phyloP scores from a whole-genome alignment of 2,329 filamentous ascomycete species.

The Sporothrix brasiliensis region DNA sequence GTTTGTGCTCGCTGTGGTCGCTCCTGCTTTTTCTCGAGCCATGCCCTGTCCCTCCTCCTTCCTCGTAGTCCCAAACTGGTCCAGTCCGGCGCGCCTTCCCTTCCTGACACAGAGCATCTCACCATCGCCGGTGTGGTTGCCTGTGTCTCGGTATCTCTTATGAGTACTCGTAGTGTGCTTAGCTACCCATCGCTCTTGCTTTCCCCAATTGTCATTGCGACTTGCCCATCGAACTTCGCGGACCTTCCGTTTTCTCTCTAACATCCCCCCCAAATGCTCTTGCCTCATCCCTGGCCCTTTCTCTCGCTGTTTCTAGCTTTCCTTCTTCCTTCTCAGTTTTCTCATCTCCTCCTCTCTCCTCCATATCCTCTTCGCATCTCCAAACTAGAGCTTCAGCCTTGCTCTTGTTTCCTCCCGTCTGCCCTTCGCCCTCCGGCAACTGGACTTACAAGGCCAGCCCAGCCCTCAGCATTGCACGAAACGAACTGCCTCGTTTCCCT shows the following conservation, averaged over 20 bases:
- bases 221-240: background rate
- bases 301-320: background rate
- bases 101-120: background rate
- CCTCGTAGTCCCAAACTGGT: slow-evolving; percentile 7
- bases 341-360: background rate
- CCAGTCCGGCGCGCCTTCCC: slow-evolving; percentile 10
- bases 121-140: background rate
- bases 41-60: background rate
- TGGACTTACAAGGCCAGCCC: background rate
- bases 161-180: slow-evolving; percentile 5
- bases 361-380: background rate
- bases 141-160: background rate
- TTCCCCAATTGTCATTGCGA: background rate
- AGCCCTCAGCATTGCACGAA: no score
- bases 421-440: background rate
- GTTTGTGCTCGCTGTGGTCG: slow-evolving; percentile 1
- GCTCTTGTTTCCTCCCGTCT: slow-evolving; percentile 9
- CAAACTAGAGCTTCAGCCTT: slow-evolving; percentile 16
- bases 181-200: background rate
- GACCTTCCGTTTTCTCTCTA: slow-evolving; percentile 11
- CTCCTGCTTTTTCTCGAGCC: slow-evolving; percentile 10
- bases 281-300: background rate
- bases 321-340: background rate
- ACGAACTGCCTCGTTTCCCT: no score
- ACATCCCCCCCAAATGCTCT: background rate